Evolutionary conservation across 2,329 filamentous ascomycete genomes (phyloP).

Genomic region (Ceratocystiopsis sp.): DNA sequence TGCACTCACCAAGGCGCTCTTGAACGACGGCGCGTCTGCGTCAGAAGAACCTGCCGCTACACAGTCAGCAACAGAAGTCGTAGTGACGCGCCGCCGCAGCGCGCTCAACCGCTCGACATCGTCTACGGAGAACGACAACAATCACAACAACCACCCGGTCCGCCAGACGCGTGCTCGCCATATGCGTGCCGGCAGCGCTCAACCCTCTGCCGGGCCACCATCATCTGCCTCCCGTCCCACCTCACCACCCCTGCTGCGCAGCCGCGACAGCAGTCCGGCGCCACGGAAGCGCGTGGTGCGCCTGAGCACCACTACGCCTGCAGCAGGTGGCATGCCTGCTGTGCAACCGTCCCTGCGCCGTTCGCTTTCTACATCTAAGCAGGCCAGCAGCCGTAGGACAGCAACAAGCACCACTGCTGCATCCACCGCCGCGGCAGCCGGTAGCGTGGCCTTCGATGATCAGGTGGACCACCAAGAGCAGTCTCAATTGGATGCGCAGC

Average conservation of each 20-base stretch:
- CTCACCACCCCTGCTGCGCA: slow-evolving; percentile 24
- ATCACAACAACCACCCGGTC: slow-evolving; percentile 14
- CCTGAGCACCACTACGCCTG: slow-evolving; percentile 25
- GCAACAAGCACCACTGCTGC: not conserved
- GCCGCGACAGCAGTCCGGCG: slow-evolving; percentile 32
- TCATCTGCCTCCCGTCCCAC: slow-evolving; percentile 17
- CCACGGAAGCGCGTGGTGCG: slow-evolving; percentile 39
- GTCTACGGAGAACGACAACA: slow-evolving; percentile 25
- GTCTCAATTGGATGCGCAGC: too few species aligned
- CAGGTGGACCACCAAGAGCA: too few species aligned
- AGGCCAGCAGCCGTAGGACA: slow-evolving; percentile 8
- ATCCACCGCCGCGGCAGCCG: too few species aligned
- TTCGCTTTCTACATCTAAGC: slow-evolving; percentile 25
- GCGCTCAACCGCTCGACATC: slow-evolving; percentile 27
- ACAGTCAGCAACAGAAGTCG: slow-evolving; percentile 3
- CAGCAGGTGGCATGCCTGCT: slow-evolving; percentile 9
- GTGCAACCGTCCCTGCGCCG: slow-evolving; percentile 29
- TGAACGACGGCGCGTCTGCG: slow-evolving; percentile 43
- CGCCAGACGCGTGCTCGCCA: slow-evolving; percentile 20
- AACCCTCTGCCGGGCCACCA: slow-evolving; percentile 14
- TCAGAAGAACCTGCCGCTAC: slow-evolving; percentile 20
- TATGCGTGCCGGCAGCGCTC: slow-evolving; percentile 30
- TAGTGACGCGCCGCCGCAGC: slow-evolving; percentile 31
- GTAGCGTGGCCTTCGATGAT: too few species aligned
- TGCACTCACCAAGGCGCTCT: slow-evolving; percentile 72